Evolutionary conservation across 495 filamentous ascomycete species (phyloP).

Genomic region (Xylaria palmicola): DNA sequence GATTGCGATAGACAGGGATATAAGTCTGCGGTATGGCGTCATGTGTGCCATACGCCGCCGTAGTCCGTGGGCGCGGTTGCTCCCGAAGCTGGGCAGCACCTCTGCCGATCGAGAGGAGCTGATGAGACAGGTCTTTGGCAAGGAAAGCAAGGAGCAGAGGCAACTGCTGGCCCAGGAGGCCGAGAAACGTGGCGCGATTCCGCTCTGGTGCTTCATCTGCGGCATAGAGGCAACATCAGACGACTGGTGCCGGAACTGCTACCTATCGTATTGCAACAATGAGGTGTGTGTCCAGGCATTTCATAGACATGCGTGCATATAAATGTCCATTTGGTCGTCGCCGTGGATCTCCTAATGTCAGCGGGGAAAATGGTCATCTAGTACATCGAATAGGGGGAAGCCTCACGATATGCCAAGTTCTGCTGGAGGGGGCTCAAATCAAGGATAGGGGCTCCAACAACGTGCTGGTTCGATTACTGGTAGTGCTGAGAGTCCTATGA

Average conservation of each 20-base stretch:
- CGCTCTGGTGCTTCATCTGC: slow-evolving; percentile 10
- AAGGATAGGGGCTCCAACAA: slow-evolving; percentile 40
- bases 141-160: slow-evolving; percentile 11
- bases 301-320: slow-evolving; percentile 12
- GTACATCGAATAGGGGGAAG: slow-evolving; percentile 44
- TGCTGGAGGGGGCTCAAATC: slow-evolving; percentile 23
- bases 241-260: slow-evolving; percentile 7
- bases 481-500: slow-evolving; percentile 47
- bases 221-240: slow-evolving; percentile 2
- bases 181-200: background rate
- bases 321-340: slow-evolving; percentile 67
- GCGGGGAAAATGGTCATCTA: slow-evolving; percentile 78
- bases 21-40: slow-evolving; percentile 8
- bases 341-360: slow-evolving; percentile 91
- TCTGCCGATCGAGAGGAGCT: slow-evolving; percentile 27
- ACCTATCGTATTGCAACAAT: slow-evolving; percentile 4
- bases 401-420: slow-evolving; percentile 46
- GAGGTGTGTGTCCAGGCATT: slow-evolving; percentile 3
- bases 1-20: slow-evolving; percentile 11
- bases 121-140: slow-evolving; percentile 45
- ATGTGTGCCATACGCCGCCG: slow-evolving; percentile 17
- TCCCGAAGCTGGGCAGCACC: slow-evolving; percentile 43
- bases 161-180: slow-evolving; percentile 5
- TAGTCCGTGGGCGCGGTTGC: slow-evolving; percentile 15
- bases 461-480: slow-evolving; percentile 46